Evolutionary conservation across 2,329 filamentous ascomycete genomes (phyloP).

Genomic region (Akanthomyces uredinophilus): DNA sequence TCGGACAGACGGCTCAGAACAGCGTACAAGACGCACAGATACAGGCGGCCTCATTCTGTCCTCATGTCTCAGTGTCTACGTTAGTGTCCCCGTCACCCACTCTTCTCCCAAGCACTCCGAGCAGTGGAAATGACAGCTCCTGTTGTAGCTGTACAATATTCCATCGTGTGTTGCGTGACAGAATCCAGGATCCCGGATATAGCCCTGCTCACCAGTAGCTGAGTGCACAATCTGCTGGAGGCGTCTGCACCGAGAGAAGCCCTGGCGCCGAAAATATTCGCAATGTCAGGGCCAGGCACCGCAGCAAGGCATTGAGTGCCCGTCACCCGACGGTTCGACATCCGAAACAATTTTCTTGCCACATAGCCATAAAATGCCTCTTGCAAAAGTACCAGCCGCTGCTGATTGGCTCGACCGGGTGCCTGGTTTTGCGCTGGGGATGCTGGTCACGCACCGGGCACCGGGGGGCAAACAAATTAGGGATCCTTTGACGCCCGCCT

Average conservation of each 20-base stretch:
- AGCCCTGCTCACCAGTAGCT: neutral
- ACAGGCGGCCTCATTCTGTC: neutral
- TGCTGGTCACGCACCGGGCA: neutral
- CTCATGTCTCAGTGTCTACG: conserved; percentile 8
- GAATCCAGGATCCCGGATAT: neutral
- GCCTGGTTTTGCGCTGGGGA: neutral
- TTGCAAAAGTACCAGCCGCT: neutral
- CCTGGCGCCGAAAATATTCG: conserved; percentile 5
- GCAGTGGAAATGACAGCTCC: conserved; percentile 11
- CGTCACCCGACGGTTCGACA: conserved; percentile 5
- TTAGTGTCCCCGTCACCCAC: neutral
- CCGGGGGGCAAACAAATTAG: neutral
- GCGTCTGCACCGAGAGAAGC: neutral
- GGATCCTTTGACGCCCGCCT: neutral
- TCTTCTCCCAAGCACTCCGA: conserved; percentile 6
- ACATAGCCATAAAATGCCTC: neutral
- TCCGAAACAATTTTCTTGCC: conserved; percentile 4
- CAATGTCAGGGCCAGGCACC: neutral
- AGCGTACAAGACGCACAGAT: neutral
- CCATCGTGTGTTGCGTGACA: conserved; percentile 13
- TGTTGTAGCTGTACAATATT: neutral
- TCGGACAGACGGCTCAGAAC: neutral
- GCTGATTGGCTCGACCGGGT: neutral
- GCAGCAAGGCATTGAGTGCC: neutral
- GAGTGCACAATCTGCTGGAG: neutral